Conservation (phyloP, 768 basidiomycete species). For the Tricholoma saponaceum region DNA sequence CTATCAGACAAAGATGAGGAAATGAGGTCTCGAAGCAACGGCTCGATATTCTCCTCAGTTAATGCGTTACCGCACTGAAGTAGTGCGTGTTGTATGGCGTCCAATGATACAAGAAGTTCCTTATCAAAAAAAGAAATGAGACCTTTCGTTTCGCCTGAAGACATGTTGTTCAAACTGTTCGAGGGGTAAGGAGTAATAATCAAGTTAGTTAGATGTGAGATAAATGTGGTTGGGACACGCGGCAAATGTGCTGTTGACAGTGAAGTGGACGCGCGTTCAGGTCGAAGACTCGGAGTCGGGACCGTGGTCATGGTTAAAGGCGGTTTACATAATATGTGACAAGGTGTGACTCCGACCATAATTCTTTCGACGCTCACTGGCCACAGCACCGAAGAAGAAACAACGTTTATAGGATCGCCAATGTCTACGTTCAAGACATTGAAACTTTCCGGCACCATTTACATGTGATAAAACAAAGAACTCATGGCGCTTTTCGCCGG, state of each 20-base stretch:
- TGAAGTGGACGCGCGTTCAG: not conserved
- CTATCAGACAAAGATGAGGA: not conserved
- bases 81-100: not conserved
- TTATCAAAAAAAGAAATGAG: not conserved
- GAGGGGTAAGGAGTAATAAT: not conserved
- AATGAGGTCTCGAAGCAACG: not conserved
- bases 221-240: not conserved
- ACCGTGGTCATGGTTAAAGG: too few relatives aligned
- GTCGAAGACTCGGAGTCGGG: too few relatives aligned
- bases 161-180: not conserved
- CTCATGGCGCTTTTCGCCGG: too few relatives aligned
- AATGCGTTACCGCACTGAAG: not conserved
- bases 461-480: too few relatives aligned
- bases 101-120: not conserved
- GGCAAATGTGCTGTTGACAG: not conserved
- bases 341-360: too few relatives aligned
- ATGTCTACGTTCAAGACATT: too few relatives aligned
- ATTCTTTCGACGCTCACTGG: too few relatives aligned
- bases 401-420: too few relatives aligned
- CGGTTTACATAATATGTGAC: too few relatives aligned
- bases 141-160: not conserved
- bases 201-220: not conserved
- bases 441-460: too few relatives aligned
- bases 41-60: slow-evolving; percentile 1
- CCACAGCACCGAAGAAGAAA: too few relatives aligned